These are phyloP conservation scores for Agrocybe praecox DNA, from an alignment of 768 basidiomycete species.

Conservation along the genomic window DNA sequence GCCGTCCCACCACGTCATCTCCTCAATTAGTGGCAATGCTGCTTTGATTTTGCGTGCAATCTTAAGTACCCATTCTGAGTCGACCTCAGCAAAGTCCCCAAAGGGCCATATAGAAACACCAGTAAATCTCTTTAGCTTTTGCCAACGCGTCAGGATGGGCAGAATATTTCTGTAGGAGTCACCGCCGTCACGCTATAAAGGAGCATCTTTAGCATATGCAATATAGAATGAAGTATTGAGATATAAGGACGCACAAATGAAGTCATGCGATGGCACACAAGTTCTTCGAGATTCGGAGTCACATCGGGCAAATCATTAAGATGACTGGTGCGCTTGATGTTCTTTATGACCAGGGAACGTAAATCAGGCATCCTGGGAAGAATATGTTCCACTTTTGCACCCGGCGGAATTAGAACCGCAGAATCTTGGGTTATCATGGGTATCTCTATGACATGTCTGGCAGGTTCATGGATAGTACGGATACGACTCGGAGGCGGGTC, in stretches of 20 bases:
- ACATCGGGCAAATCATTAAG: slow-evolving; percentile 6
- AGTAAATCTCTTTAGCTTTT: neutral
- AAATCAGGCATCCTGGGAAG: slow-evolving; percentile 7
- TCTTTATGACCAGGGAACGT: slow-evolving; percentile 2
- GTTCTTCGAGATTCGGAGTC: slow-evolving; percentile 10
- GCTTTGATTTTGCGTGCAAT: neutral
- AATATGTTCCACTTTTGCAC: slow-evolving; percentile 1
- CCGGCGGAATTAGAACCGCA: too few species aligned
- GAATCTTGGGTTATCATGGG: too few species aligned
- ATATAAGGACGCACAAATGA: neutral
- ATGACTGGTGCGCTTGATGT: slow-evolving; percentile 6
- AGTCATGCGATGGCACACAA: neutral
- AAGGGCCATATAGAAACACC: slow-evolving; percentile 5
- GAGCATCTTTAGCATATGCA: neutral
- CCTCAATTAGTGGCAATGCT: slow-evolving; percentile 4
- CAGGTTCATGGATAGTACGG: too few species aligned
- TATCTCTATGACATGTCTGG: too few species aligned
- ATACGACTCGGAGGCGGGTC: too few species aligned
- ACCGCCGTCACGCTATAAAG: neutral
- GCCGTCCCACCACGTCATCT: slow-evolving; percentile 1
- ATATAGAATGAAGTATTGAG: neutral
- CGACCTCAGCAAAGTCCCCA: neutral
- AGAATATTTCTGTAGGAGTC: neutral
- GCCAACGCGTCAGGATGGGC: neutral
- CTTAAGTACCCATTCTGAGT: neutral